phyloP scores from a whole-genome alignment of 2,329 filamentous ascomycete genomes.

The Exophiala sideris region DNA sequence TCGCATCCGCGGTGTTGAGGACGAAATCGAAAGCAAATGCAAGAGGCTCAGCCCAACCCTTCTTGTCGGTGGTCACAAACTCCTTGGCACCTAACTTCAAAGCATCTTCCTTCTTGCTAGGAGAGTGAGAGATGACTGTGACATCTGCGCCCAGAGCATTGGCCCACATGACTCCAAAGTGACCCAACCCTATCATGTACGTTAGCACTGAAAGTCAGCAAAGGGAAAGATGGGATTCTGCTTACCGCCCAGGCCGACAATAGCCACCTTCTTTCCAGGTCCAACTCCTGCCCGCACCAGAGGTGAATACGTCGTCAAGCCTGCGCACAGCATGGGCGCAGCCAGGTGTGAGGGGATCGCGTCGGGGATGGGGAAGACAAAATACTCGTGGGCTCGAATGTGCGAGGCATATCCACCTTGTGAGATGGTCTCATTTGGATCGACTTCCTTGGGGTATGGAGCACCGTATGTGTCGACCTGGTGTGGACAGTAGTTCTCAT shows the following conservation, averaged over 20 bases:
- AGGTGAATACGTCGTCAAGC: conserved; percentile 75
- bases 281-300: conserved; percentile 72
- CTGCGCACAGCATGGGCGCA: conserved; percentile 64
- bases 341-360: conserved; percentile 52
- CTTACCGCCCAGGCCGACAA: conserved; percentile 52
- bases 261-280: conserved; percentile 54
- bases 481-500: conserved; percentile 66
- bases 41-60: conserved; percentile 57
- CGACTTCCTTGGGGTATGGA: conserved; percentile 47
- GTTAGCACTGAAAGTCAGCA: too few species aligned
- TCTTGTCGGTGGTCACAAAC: conserved; percentile 56
- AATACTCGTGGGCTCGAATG: conserved; percentile 74
- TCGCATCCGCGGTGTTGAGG: conserved; percentile 73
- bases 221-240: too few species aligned
- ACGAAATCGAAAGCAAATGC: conserved; percentile 60
- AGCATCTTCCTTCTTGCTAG: conserved; percentile 59
- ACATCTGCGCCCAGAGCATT: conserved; percentile 64
- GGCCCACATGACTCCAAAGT: conserved; percentile 68
- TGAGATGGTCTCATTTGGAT: conserved; percentile 57
- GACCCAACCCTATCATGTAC: conserved; percentile 49
- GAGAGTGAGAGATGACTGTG: conserved; percentile 59
- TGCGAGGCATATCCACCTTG: conserved; percentile 67
- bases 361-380: conserved; percentile 67
- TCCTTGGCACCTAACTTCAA: conserved; percentile 58
- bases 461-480: conserved; percentile 50